Evolutionary conservation across 768 basidiomycete species (phyloP).

Genomic region (Termitomyces sp.): DNA sequence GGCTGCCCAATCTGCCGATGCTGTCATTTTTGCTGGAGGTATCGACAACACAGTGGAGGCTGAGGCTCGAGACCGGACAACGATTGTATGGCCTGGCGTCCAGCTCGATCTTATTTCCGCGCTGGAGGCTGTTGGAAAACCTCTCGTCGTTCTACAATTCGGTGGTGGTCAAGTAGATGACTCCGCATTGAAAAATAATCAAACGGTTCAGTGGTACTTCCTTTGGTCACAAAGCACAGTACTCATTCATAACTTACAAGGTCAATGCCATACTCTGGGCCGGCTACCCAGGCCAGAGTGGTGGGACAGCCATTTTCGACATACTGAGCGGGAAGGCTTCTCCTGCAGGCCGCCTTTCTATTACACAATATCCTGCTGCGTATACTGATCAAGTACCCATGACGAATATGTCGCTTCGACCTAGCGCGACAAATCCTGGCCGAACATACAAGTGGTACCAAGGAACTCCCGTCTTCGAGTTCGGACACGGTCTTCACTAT

Average conservation of each 20-base stretch:
- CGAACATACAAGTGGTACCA: constrained; percentile 59
- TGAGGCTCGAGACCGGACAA: constrained; percentile 43
- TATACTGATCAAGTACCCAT: constrained; percentile 48
- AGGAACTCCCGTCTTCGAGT: constrained; percentile 46
- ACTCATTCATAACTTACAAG: constrained; percentile 20
- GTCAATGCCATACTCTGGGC: constrained; percentile 54
- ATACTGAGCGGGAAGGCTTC: constrained; percentile 47
- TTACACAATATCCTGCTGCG: constrained; percentile 49
- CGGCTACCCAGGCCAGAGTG: constrained; percentile 55
- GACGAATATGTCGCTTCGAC: constrained; percentile 56
- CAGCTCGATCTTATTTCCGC: constrained; percentile 47
- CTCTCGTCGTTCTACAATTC: constrained; percentile 50
- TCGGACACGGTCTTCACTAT: constrained; percentile 54
- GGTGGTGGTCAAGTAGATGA: constrained; percentile 57
- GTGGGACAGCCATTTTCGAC: constrained; percentile 51
- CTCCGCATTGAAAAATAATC: constrained; percentile 38
- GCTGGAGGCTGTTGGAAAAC: constrained; percentile 43
- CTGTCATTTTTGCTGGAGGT: constrained; percentile 50
- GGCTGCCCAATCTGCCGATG: constrained; percentile 45
- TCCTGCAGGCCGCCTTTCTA: constrained; percentile 53
- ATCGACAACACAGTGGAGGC: constrained; percentile 51
- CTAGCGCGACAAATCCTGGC: constrained; percentile 44
- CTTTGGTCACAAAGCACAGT: neutral
- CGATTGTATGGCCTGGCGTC: constrained; percentile 51
- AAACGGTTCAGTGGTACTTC: constrained; percentile 29